Percentiles rank a stretch among this genome's conserved stretches.
Conservation (phyloP, 768 basidiomycete genomes). For the Hypholoma fasciculare region DNA sequence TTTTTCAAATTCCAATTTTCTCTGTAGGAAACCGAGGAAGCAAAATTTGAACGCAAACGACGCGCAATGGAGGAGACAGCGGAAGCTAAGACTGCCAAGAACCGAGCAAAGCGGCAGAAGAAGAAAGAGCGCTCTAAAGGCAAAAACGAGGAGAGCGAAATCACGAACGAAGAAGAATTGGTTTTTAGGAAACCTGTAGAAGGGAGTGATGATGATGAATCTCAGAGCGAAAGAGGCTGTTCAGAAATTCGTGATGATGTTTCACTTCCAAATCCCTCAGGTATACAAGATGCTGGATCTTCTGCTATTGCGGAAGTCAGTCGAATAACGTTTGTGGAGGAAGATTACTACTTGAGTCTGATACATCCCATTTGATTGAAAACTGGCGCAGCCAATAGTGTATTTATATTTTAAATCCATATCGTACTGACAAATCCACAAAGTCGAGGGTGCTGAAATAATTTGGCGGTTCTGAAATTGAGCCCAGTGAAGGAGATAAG, state of each 20-base stretch:
- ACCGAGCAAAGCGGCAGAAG: constrained; percentile 91
- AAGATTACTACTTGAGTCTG: constrained; percentile 19
- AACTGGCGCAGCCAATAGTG: too few species aligned
- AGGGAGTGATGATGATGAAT: constrained; percentile 35
- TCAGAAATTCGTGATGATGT: neutral
- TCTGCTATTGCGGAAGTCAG: constrained; percentile 16
- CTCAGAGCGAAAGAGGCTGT: constrained; percentile 23
- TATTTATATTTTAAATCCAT: too few species aligned
- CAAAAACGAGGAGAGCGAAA: constrained; percentile 30
- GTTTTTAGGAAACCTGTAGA: constrained; percentile 47
- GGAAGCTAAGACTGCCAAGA: constrained; percentile 97
- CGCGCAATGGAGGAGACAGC: too few species aligned
- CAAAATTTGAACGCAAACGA: too few species aligned
- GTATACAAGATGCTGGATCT: neutral
- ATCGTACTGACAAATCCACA: neutral
- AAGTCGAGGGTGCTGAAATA: neutral
- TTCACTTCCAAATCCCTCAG: neutral
- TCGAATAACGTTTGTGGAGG: constrained; percentile 32
- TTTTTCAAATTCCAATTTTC: too few species aligned
- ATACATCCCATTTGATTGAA: too few species aligned
- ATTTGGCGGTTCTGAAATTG: neutral
- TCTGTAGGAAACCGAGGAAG: too few species aligned
- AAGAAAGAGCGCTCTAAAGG: constrained; percentile 75
- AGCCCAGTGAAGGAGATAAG: neutral
- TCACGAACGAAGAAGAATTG: constrained; percentile 62